Evolutionary conservation across 345 rosid species (phyloP).

Genomic region (Acer saccharum): DNA sequence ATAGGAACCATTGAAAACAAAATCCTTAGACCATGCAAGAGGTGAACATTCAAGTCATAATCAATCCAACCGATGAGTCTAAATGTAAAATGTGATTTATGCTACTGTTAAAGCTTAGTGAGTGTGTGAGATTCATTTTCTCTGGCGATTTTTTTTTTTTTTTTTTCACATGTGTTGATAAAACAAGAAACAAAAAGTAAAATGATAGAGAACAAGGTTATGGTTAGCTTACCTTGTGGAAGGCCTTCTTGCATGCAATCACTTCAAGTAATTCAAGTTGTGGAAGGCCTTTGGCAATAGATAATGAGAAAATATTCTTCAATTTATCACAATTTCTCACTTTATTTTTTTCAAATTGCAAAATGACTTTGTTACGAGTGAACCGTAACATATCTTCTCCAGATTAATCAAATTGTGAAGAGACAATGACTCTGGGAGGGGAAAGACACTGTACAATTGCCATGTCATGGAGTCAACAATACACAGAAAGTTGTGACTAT

Average conservation of each 20-base stretch:
- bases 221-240: background rate
- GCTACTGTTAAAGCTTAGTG: too few species aligned
- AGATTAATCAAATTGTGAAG: background rate
- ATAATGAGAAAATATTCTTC: conserved; percentile 25
- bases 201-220: background rate
- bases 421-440: conserved; percentile 8
- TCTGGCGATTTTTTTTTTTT: too few species aligned
- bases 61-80: too few species aligned
- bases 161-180: too few species aligned
- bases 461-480: background rate
- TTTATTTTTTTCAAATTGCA: conserved; percentile 3
- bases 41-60: too few species aligned
- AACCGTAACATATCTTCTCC: conserved; percentile 10
- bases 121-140: too few species aligned
- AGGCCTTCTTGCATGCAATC: conserved; percentile 8
- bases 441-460: background rate
- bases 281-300: conserved; percentile 11
- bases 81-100: too few species aligned
- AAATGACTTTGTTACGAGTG: background rate
- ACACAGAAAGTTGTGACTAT: background rate
- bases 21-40: too few species aligned
- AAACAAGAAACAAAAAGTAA: background rate
- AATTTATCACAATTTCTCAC: conserved; percentile 5
- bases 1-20: too few species aligned
- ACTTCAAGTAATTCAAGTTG: conserved; percentile 22